phyloP scores from a whole-genome alignment of 345 rosid genomes.

The Lepidium didymum region DNA sequence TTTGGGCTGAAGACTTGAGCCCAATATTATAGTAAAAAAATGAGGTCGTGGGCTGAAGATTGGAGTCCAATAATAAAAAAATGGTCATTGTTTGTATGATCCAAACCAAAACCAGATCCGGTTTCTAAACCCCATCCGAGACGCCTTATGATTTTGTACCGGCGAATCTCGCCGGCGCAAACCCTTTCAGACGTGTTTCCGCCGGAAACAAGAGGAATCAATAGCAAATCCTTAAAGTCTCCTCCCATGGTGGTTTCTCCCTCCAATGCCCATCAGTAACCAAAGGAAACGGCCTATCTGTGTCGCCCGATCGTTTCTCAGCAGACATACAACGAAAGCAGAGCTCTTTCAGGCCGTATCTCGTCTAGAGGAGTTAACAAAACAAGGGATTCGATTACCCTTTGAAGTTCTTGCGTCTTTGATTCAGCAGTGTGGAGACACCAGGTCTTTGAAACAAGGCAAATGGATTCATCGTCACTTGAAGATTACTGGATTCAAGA shows the following conservation, averaged over 20 bases:
- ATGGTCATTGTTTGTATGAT: background rate
- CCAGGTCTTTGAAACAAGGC: conserved; percentile 48
- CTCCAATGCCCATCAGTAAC: conserved; percentile 43
- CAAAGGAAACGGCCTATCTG: conserved; percentile 33
- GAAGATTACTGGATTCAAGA: conserved; percentile 51
- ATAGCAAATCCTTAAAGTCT: background rate
- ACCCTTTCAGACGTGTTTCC: background rate
- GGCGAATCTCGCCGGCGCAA: conserved; percentile 29
- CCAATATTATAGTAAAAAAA: too few species aligned
- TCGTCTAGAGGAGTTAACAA: conserved; percentile 42
- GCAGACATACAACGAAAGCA: conserved; percentile 27
- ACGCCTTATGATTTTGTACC: conserved; percentile 26
- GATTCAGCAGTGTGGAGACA: conserved; percentile 35
- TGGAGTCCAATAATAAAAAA: conserved; percentile 7
- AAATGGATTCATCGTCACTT: conserved; percentile 74
- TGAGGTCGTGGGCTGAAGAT: background rate
- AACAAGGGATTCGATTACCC: conserved; percentile 54
- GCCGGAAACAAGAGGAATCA: conserved; percentile 22
- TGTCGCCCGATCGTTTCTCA: conserved; percentile 33
- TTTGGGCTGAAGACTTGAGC: too few species aligned
- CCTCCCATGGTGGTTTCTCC: conserved; percentile 40
- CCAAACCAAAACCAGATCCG: conserved; percentile 23
- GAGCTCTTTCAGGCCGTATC: conserved; percentile 45
- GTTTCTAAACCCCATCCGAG: conserved; percentile 12
- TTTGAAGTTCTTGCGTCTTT: conserved; percentile 38